Base-by-base conservation (phyloP, 2,329 filamentous ascomycete species). In the Fusarium proliferatum region DNA sequence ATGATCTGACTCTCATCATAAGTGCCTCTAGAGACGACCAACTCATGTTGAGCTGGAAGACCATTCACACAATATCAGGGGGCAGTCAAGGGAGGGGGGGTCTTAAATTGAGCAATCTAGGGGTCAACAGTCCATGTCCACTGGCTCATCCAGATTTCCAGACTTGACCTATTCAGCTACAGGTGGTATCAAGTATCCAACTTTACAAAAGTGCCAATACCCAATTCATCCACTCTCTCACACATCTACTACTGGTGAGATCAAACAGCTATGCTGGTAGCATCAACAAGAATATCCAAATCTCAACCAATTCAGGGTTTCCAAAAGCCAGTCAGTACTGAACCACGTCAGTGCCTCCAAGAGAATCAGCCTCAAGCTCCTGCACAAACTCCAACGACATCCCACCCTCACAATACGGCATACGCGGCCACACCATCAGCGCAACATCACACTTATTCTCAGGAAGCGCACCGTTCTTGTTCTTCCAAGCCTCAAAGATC, bases 1-100 rank as follows among this genome's bases (percentile, higher is more conserved):
- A n/a, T 33, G 33, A 33, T 33, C 33, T 1, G 2, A 33, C 33
- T 33, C 33, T 33, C 5, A 33, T 13, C 33, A 33, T 33, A 33
- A 33, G 33, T 33, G 33, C 33, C 33, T 13, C 33, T 33, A 33
- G 33, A 33, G 33, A 2, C 33, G 12, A 13, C 33, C 33, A 33
- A 33, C 33, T 33, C 33, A 33, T 33, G 2, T 33, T 33, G 5
- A 33, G 33, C 33, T 33, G 30, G 4, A 13, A 33, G 16, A 26
- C 7, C 16, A 46, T 19, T 13, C 4, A 13, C 3, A 28, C 5
- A 5, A 12, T 3, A 49, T 23, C 46, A 9, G 10, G 10, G 10
- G 10, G 21, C 0, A 17, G 23, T 23, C 2, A 7, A 7, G 4
- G 10, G 21, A 23, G 8, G 3, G 12, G 15, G 30, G 8, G 8